Evolutionary conservation across 306 rosid genomes (phyloP).

Genomic region (Corylus americana): DNA sequence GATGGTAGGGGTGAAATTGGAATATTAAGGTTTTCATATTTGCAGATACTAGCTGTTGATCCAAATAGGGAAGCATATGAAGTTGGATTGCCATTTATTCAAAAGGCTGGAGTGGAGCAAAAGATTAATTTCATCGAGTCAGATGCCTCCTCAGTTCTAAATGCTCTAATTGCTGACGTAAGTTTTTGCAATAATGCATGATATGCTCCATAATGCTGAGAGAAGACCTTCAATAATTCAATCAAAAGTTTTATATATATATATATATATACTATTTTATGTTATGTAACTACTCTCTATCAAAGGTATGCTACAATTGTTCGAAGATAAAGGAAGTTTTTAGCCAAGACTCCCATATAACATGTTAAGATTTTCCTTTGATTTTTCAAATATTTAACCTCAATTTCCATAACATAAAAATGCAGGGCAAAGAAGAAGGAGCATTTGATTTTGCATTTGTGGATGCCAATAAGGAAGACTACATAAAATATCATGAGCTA

Average conservation of each 20-base stretch:
- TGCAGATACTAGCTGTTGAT: constrained; percentile 43
- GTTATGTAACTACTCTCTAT: too few relatives aligned
- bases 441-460: constrained; percentile 59
- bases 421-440: constrained; percentile 43
- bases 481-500: constrained; percentile 48
- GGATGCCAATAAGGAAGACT: constrained; percentile 48
- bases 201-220: too few relatives aligned
- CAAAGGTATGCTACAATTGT: too few relatives aligned
- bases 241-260: too few relatives aligned
- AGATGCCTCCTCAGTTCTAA: constrained; percentile 37
- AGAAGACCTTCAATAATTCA: too few relatives aligned
- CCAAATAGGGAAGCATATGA: constrained; percentile 32
- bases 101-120: constrained; percentile 55
- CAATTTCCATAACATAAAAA: too few relatives aligned
- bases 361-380: not conserved
- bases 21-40: not conserved
- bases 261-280: too few relatives aligned
- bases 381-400: not conserved
- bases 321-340: too few relatives aligned
- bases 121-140: constrained; percentile 54
- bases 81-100: constrained; percentile 50
- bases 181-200: constrained; percentile 6
- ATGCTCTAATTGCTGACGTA: constrained; percentile 40
- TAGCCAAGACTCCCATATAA: too few relatives aligned
- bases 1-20: not conserved